Evolutionary conservation across 164 flowering plant genomes (phyloP), one percentile per base, ranked within the genome.

Genomic region (Vitis rotundifolia): DNA sequence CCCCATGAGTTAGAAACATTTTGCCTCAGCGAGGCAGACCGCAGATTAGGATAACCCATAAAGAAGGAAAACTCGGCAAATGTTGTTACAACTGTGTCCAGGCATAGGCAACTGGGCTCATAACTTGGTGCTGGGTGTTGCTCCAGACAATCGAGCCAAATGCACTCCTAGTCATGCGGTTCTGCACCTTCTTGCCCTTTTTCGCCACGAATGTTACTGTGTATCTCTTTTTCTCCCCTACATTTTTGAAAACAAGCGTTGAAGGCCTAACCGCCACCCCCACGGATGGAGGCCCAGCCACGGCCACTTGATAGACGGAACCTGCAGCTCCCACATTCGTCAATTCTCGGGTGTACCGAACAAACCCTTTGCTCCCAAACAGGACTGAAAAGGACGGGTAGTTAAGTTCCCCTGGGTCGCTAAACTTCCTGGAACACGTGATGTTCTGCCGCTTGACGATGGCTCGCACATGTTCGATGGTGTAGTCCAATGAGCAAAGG

Each of bases 321-420:
- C 80, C 79, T 0, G 87, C 86, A 3, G 70, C 65, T 2, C 92
- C 98, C 15, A 94, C 98, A 64, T 92, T 94, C 0, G 94, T 94
- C 74, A 91, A 50, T 55, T 67, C 83, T 6, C 98, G 79, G 2
- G 85, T 78, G 79, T 87, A 91, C n/a, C 85, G 60, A 0, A 88
- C 92, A 1, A 81, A 78, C 76, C 84, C 79, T 11, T 71, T 75
- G 47, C 71, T 70, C 9, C 79, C 79, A 49, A 94, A 90, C 64
- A 84, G n/a, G 18, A 90, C 89, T 0, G 94, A 85, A 76, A 94
- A 90, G 2, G 96, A 90, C 0, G 97, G 97, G 73, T 92, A 90
- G 77, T 90, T 94, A 56, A 92, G 87, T 19, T 87, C 70, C 3
- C 94, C 94, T 0, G 92, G 94, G 66, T 87, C 86, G 0, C 77